Base-by-base conservation (phyloP, 495 filamentous ascomycete genomes). In the Podospora pseudocomata region DNA sequence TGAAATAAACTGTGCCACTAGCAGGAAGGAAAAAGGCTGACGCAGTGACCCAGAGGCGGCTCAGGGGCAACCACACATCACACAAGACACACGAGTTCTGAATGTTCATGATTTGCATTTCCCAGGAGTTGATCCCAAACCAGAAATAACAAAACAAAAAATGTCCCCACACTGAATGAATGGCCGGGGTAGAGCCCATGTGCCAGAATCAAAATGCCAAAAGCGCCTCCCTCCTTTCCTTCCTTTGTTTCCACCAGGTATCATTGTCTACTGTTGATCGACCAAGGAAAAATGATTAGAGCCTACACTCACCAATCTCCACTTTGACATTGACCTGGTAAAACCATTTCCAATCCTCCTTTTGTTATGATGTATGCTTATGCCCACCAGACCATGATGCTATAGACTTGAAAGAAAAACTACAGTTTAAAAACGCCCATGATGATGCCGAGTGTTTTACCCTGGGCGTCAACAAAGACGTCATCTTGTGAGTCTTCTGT, bases 401-500 rank as follows among this genome's bases (percentile, higher is more conserved):
- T 18, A 44, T 53, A 4, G 23, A 59, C 54, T 32, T 65, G 56
- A 59, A 26, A 61, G 62, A 59, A 59, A 49, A 58, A 59, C 49
- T 28, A 9, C 30, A 60, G 44, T 34, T 19, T 63, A 65, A 27
- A 57, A 20, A 28, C 16, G 39, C n/a, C n/a, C 23, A 7, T 30
- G 13, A 26, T 20, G 19, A n/a, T 13, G 23, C 23, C 23, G 27
- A 32, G 60, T 3, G 0, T n/a, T 26, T 44, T 70, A 76, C 6
- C 64, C 30, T 72, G 69, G 16, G 77, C 77, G 55, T 79, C 77
- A 30, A 75, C 73, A 64, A 79, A 78, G 5, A 75, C 73, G 65
- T 78, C 73, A n/a, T 68, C 76, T 16, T 73, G 67, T 6, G 76
- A 78, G 5, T 73, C 77, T 7, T 67, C 69, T 23, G 73, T 71